These are phyloP conservation scores for Penicillium sp. DNA, from an alignment of 2,329 filamentous ascomycete species.

Conservation along the genomic window DNA sequence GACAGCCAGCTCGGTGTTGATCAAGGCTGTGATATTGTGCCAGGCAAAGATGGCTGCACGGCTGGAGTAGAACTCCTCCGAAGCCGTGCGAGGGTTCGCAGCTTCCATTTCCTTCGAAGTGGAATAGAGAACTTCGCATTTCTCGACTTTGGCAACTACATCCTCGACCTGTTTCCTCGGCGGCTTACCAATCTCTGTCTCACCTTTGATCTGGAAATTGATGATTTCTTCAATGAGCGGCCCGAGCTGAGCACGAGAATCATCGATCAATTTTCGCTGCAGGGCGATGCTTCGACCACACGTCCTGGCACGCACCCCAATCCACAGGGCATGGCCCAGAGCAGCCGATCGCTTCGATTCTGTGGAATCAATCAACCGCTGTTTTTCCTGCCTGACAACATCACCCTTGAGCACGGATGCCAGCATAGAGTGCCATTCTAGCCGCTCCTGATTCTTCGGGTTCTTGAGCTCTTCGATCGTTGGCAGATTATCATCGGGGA, in stretches of 20 bases:
- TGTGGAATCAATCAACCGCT: constrained; percentile 75
- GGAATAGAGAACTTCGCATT: constrained; percentile 77
- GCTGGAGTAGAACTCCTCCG: constrained; percentile 69
- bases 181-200: constrained; percentile 83
- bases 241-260: constrained; percentile 68
- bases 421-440: constrained; percentile 98
- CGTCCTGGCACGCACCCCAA: constrained; percentile 75
- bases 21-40: constrained; percentile 95
- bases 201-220: constrained; percentile 88
- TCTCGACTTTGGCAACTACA: constrained; percentile 83
- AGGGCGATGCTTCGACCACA: constrained; percentile 79
- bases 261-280: constrained; percentile 82
- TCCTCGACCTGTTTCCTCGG: constrained; percentile 84
- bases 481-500: constrained; percentile 81
- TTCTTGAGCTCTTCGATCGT: constrained; percentile 86
- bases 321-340: constrained; percentile 69
- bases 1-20: constrained; percentile 88
- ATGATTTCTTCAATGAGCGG: constrained; percentile 79
- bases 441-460: constrained; percentile 75
- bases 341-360: constrained; percentile 68
- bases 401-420: constrained; percentile 93
- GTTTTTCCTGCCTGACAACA: constrained; percentile 97
- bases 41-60: constrained; percentile 87
- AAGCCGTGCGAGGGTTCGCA: constrained; percentile 71
- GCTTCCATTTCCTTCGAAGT: constrained; percentile 67